Evolutionary conservation across 345 rosid genomes (phyloP), one percentile per base, ranked within the genome.

Genomic region (Eucalyptus regnans): DNA sequence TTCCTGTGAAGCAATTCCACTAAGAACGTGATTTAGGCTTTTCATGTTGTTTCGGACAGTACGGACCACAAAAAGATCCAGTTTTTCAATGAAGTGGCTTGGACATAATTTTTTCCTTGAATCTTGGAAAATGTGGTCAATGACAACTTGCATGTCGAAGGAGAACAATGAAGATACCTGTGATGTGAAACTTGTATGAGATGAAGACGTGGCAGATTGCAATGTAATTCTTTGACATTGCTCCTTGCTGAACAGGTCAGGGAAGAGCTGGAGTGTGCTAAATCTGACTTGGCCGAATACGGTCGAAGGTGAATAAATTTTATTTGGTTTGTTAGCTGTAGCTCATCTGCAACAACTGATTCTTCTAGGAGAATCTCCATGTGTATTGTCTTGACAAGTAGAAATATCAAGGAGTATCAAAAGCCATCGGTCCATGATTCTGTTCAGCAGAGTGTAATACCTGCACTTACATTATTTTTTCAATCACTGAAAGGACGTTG

Each of bases 261-360:
- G 1, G 66, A 60, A 60, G 66, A 20, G 58, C 0, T 60, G 66
- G n/a, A 58, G n/a, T n/a, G 1, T 2, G n/a, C 1, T 58, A 58
- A 25, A 5, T 25, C 66, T 60, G 0, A 5, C 29, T 60, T 0
- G 2, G 31, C 66, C 0, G 0, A 1, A 58, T 4, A 2, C 0
- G 25, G 66, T 60, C 66, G 25, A 25, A 60, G 66, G 66, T 60
- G 66, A 60, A 60, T 58, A 25, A 25, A 58, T 25, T 25, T 58
- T 1, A 25, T 58, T 2, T 4, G 0, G 33, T 58, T 1, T 58
- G 64, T 58, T 58, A n/a, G n/a, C n/a, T 23, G n/a, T 0, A 58
- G 64, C 64, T 58, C 1, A 58, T 58, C n/a, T 0, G 7, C 64
- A 58, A 25, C 1, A 0, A 58, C 0, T 5, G 3, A 25, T 58